Evolutionary conservation across 2,329 filamentous ascomycete genomes (phyloP).

Genomic region (Aspergillus quadricinctus): DNA sequence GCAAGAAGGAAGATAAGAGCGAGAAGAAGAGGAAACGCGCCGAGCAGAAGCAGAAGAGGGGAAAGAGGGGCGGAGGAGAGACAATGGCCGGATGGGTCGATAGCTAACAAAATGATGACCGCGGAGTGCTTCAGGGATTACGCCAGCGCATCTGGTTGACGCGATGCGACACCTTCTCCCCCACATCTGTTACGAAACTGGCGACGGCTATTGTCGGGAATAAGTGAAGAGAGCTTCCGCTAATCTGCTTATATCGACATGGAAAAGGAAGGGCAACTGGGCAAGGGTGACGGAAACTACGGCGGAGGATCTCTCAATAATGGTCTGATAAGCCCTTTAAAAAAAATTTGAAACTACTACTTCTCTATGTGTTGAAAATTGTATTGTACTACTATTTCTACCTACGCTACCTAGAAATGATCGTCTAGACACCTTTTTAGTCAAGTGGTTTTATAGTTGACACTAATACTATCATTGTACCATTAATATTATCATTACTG

Average conservation of each 20-base stretch:
- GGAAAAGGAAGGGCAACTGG: neutral
- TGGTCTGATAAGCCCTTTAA: neutral
- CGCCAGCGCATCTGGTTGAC: constrained; percentile 24
- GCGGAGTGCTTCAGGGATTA: constrained; percentile 21
- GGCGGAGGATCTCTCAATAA: constrained; percentile 3
- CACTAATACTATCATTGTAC: too few relatives aligned
- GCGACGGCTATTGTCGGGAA: constrained; percentile 21
- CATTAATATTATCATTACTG: too few relatives aligned
- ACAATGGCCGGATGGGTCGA: constrained; percentile 24
- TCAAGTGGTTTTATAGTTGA: too few relatives aligned
- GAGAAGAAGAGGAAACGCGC: constrained; percentile 14
- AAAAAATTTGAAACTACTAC: neutral
- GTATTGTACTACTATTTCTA: too few relatives aligned
- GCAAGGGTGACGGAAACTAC: neutral
- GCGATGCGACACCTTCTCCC: constrained; percentile 28
- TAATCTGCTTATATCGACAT: neutral
- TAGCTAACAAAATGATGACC: constrained; percentile 17
- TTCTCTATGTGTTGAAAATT: too few relatives aligned
- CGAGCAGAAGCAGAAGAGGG: constrained; percentile 16
- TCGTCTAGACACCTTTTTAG: too few relatives aligned
- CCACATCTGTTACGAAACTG: constrained; percentile 26
- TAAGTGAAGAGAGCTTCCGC: neutral
- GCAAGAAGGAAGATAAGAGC: constrained; percentile 9
- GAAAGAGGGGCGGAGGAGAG: constrained; percentile 14
- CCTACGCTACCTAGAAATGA: too few relatives aligned